A percentile compares a stretch with the other conserved stretches of the same genome.
Evolutionary conservation across 352 stramenopile genomes (phyloP).

Genomic region (Globisporangium perplexum): DNA sequence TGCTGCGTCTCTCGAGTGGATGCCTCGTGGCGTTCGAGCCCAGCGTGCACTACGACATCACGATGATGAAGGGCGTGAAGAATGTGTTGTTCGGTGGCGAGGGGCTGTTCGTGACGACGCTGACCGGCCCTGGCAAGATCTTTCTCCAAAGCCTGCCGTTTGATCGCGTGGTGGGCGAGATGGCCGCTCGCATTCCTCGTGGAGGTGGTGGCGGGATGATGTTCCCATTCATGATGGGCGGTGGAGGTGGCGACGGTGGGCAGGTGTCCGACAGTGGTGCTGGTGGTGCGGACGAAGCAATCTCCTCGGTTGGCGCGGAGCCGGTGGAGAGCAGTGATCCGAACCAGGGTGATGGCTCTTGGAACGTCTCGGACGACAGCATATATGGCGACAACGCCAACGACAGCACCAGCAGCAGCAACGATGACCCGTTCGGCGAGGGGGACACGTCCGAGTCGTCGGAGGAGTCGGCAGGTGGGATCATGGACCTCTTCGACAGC

Average conservation of each 20-base stretch:
- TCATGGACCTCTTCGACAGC: constrained; percentile 58
- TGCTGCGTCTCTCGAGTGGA: constrained; percentile 89
- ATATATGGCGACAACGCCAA: constrained; percentile 32
- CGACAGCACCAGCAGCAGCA: constrained; percentile 8
- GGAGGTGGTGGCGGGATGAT: constrained; percentile 76
- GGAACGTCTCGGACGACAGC: constrained; percentile 36
- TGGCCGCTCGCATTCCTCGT: constrained; percentile 81
- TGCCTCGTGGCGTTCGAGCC: constrained; percentile 89
- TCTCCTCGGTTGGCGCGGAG: constrained; percentile 6
- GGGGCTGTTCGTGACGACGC: constrained; percentile 92
- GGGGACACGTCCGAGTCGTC: constrained; percentile 10
- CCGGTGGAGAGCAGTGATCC: constrained; percentile 3
- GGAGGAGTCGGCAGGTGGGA: constrained; percentile 20
- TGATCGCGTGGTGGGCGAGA: constrained; percentile 91
- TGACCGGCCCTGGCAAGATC: constrained; percentile 88
- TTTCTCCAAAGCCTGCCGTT: constrained; percentile 92
- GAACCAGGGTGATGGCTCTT: constrained; percentile 12
- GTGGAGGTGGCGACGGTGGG: constrained; percentile 15
- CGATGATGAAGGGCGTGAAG: constrained; percentile 90
- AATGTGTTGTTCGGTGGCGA: constrained; percentile 94
- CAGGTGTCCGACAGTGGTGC: constrained; percentile 6
- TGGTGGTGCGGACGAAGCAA: constrained; percentile 18
- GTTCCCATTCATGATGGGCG: constrained; percentile 83
- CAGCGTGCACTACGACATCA: constrained; percentile 87
- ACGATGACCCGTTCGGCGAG: constrained; percentile 15